These are phyloP conservation scores for Cephalotrichum gorgonifer DNA, from an alignment of 2,329 filamentous ascomycete species.

Conservation along the genomic window DNA sequence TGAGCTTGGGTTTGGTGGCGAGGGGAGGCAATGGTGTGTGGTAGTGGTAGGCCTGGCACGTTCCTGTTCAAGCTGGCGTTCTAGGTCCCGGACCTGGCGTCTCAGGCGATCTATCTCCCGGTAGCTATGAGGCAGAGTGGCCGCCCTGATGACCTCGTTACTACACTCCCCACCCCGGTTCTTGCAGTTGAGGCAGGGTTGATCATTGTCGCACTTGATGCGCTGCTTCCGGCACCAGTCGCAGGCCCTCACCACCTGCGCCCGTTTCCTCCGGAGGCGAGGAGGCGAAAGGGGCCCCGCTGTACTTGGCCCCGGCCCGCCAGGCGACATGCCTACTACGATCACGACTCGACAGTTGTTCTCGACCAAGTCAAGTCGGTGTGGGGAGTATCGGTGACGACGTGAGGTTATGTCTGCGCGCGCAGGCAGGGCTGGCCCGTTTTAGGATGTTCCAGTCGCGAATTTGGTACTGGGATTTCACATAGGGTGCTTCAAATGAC, in stretches of 20 bases:
- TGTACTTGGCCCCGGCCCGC: not conserved
- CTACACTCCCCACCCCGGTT: constrained; percentile 23
- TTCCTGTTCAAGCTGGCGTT: constrained; percentile 14
- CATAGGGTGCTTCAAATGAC: too few species aligned
- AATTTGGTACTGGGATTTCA: too few species aligned
- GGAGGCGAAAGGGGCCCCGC: not conserved
- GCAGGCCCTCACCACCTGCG: constrained; percentile 19
- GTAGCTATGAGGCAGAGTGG: constrained; percentile 17
- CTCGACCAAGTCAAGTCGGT: too few species aligned
- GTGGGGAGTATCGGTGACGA: too few species aligned
- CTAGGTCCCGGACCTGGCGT: constrained; percentile 18
- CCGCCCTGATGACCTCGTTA: constrained; percentile 14
- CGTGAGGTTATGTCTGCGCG: too few species aligned
- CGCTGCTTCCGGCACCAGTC: constrained; percentile 28
- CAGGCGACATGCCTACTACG: not conserved
- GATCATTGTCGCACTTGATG: constrained; percentile 27
- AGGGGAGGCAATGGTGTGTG: constrained; percentile 3
- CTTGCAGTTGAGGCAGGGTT: constrained; percentile 28
- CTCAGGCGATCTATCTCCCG: constrained; percentile 26
- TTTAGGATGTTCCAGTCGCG: too few species aligned
- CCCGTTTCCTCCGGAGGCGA: constrained; percentile 6
- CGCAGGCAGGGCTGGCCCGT: too few species aligned
- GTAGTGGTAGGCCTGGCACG: not conserved
- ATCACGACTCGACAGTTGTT: too few species aligned
- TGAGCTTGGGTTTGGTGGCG: constrained; percentile 2